phyloP scores from a whole-genome alignment of 2,329 filamentous ascomycete genomes.

The Nakataea oryzae region DNA sequence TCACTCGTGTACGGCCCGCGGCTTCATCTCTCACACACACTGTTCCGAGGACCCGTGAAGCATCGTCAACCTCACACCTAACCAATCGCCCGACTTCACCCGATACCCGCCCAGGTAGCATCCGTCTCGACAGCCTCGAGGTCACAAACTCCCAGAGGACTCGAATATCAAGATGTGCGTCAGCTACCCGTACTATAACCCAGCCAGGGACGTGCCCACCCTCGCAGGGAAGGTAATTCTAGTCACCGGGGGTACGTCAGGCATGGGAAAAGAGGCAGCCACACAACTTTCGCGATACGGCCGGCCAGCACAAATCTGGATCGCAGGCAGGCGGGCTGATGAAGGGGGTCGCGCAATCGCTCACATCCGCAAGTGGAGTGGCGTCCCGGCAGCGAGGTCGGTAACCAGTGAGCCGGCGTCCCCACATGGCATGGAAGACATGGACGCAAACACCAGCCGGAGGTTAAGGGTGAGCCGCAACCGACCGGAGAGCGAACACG shows the following conservation, averaged over 20 bases:
- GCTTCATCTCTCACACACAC: no score
- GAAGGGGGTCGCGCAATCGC: slow-evolving; percentile 22
- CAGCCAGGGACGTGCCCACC: slow-evolving; percentile 22
- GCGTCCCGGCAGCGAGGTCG: not conserved
- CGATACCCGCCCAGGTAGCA: not conserved
- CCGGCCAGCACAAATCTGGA: slow-evolving; percentile 16
- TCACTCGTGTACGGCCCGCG: no score
- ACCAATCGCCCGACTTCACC: no score
- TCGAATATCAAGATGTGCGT: not conserved
- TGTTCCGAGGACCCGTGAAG: no score
- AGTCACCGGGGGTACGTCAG: slow-evolving; percentile 37
- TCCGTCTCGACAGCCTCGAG: no score
- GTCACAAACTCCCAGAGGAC: not conserved
- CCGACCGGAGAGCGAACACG: not conserved
- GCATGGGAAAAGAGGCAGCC: slow-evolving; percentile 33
- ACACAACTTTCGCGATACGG: slow-evolving; percentile 29
- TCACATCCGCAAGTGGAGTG: slow-evolving; percentile 17
- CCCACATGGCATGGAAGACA: not conserved
- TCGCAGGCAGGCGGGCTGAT: slow-evolving; percentile 24
- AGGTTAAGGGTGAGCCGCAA: not conserved
- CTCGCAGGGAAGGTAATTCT: slow-evolving; percentile 30
- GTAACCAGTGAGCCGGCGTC: not conserved
- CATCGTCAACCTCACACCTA: no score
- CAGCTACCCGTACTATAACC: not conserved
- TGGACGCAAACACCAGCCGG: no score